phyloP scores from a whole-genome alignment of 2,329 filamentous ascomycete species.

The Ophioceras dolichostomum region DNA sequence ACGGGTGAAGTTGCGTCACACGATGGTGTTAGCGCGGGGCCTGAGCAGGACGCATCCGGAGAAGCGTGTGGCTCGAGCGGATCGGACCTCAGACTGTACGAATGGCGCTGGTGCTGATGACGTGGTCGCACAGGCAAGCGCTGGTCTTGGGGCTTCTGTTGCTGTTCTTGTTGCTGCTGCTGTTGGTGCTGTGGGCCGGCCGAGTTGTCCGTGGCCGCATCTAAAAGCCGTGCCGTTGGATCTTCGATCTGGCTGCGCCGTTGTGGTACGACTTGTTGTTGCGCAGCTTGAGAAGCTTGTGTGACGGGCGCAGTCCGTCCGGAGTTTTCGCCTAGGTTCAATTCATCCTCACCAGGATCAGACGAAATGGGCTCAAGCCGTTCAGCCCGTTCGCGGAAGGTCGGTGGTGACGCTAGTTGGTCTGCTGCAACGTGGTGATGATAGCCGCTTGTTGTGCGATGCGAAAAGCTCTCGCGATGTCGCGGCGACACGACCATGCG shows the following conservation, averaged over 20 bases:
- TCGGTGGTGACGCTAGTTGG: no score
- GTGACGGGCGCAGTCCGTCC: neutral
- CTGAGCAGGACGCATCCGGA: neutral
- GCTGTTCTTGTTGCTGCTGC: neutral
- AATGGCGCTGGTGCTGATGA: neutral
- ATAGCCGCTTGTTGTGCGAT: no score
- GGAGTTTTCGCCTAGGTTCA: no score
- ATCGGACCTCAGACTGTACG: neutral
- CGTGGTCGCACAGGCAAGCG: neutral
- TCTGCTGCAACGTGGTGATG: no score
- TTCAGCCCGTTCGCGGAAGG: no score
- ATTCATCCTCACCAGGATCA: neutral
- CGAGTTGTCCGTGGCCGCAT: no score
- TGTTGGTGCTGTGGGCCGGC: no score
- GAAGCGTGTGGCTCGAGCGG: neutral
- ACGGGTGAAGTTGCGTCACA: neutral
- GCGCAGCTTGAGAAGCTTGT: neutral
- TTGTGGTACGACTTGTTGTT: neutral
- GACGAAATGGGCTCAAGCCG: neutral
- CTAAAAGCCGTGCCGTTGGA: no score
- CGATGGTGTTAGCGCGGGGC: neutral
- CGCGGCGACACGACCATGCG: slow-evolving; percentile 2
- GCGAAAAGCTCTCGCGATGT: slow-evolving; percentile 3
- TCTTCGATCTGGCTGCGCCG: neutral
- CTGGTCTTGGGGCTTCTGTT: neutral